Conservation (phyloP, 495 filamentous ascomycete species). For the Physcia stellaris region DNA sequence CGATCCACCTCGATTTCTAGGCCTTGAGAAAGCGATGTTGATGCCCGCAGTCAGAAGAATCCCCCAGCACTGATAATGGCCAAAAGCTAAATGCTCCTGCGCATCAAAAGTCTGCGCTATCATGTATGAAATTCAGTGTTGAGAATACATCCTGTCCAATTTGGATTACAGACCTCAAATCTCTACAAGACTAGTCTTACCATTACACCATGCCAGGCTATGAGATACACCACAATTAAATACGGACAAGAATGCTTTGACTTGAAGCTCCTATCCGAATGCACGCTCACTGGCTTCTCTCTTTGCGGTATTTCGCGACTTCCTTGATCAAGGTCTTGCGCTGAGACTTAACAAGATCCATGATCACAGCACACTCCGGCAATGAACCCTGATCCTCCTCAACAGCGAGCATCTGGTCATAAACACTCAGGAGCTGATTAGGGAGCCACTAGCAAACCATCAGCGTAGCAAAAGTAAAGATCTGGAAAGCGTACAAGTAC, state of each 20-base stretch:
- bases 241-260: too few relatives aligned
- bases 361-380: slow-evolving; percentile 45
- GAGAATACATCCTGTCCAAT: too few relatives aligned
- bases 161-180: too few relatives aligned
- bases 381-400: slow-evolving; percentile 26
- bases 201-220: too few relatives aligned
- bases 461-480: too few relatives aligned
- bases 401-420: slow-evolving; percentile 58
- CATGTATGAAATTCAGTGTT: too few relatives aligned
- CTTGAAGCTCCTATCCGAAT: not conserved
- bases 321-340: slow-evolving; percentile 57
- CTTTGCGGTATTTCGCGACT: slow-evolving; percentile 66
- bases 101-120: too few relatives aligned
- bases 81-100: too few relatives aligned
- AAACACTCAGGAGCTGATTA: slow-evolving; percentile 66
- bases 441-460: slow-evolving; percentile 82
- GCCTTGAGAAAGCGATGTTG: not conserved
- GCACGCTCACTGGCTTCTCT: slow-evolving; percentile 40
- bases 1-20: not conserved
- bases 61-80: too few relatives aligned
- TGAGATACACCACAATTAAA: too few relatives aligned
- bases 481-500: too few relatives aligned
- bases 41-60: not conserved
- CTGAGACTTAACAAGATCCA: slow-evolving; percentile 58
- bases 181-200: too few relatives aligned